Conservation (phyloP, 2,329 filamentous ascomycete genomes). For the Aspergillus sp. region DNA sequence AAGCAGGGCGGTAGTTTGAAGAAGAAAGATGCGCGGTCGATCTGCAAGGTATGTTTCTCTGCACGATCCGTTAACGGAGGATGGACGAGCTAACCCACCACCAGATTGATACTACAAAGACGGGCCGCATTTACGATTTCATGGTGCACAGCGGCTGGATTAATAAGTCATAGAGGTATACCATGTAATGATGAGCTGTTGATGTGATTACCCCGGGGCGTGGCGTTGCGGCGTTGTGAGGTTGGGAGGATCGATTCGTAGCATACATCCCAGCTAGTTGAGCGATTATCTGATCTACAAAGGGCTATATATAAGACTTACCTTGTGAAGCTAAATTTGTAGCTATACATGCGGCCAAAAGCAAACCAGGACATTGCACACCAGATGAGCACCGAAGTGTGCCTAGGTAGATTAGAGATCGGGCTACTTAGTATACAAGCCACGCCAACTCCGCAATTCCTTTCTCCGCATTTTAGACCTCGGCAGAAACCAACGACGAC, state of each 20-base stretch:
- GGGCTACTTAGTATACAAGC: not conserved
- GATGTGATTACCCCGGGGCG: not conserved
- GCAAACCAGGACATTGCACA: too few species aligned
- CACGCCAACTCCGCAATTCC: not conserved
- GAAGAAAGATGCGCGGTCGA: slow-evolving; percentile 88
- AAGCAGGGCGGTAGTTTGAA: slow-evolving; percentile 85
- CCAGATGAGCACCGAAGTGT: too few species aligned
- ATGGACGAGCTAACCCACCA: not conserved
- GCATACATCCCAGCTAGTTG: not conserved
- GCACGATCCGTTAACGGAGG: not conserved
- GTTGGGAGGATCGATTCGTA: not conserved
- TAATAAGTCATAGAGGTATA: slow-evolving; percentile 64
- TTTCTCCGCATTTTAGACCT: slow-evolving; percentile 12
- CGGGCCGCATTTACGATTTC: slow-evolving; percentile 86
- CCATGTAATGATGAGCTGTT: not conserved
- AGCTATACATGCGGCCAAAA: not conserved
- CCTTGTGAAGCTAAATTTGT: not conserved
- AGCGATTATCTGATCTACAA: not conserved
- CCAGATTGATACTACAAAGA: slow-evolving; percentile 78
- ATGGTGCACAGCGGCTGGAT: slow-evolving; percentile 93
- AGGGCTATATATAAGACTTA: not conserved
- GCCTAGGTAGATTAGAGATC: not conserved
- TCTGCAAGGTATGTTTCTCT: slow-evolving; percentile 57
- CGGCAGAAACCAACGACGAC: slow-evolving; percentile 5
- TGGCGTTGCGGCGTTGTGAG: slow-evolving; percentile 15